Evolutionary conservation across 2,329 filamentous ascomycete species (phyloP).

Genomic region (Colletotrichum cuscutae): DNA sequence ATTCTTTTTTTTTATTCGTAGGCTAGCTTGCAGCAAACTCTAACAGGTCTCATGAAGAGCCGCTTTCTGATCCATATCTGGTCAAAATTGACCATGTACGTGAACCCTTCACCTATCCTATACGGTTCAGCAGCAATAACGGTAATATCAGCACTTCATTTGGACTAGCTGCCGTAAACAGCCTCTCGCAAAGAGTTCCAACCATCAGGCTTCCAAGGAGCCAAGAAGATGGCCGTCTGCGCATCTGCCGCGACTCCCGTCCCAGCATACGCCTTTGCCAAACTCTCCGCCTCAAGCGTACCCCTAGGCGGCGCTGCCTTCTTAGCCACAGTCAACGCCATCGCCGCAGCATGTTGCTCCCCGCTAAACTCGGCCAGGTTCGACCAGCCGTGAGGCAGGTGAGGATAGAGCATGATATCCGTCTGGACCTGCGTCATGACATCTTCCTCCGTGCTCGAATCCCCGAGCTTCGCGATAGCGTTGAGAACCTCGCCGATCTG

Average conservation of each 20-base stretch:
- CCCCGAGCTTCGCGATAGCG: constrained; percentile 73
- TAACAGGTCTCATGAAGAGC: neutral
- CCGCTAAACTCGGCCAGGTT: constrained; percentile 72
- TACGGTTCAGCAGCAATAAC: neutral
- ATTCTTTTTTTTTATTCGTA: neutral
- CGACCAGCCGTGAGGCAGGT: constrained; percentile 84
- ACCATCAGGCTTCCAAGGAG: constrained; percentile 78
- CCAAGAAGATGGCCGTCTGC: constrained; percentile 80
- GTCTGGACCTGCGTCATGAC: constrained; percentile 74
- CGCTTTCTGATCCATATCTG: neutral
- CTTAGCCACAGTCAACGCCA: constrained; percentile 83
- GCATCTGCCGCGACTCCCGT: constrained; percentile 78
- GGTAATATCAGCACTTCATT: neutral
- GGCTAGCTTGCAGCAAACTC: neutral
- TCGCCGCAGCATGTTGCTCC: constrained; percentile 69
- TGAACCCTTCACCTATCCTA: neutral
- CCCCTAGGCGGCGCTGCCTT: constrained; percentile 80
- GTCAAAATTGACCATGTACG: neutral
- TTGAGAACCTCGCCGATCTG: constrained; percentile 80
- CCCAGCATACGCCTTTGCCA: constrained; percentile 79
- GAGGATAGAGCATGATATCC: constrained; percentile 84
- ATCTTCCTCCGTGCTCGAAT: constrained; percentile 59
- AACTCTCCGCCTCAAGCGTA: constrained; percentile 71
- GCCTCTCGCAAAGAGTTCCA: constrained; percentile 69
- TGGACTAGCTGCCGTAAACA: constrained; percentile 39